Conservation (phyloP, 2,329 filamentous ascomycete species). For the Fusarium annulatum region DNA sequence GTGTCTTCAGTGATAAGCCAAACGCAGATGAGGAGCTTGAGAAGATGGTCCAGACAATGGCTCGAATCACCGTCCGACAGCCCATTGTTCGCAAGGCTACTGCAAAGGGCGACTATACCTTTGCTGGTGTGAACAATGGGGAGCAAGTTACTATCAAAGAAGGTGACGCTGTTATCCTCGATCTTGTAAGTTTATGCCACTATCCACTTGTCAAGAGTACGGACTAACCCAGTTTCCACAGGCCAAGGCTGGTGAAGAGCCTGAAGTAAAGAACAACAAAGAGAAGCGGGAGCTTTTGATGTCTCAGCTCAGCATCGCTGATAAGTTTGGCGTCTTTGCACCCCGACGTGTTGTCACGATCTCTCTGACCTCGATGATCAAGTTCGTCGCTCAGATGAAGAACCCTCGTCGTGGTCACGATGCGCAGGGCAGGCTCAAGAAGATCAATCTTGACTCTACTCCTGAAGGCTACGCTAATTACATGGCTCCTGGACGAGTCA, state of each 20-base stretch:
- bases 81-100: not conserved
- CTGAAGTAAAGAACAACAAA: not conserved
- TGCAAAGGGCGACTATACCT: too few species aligned
- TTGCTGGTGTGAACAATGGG: too few species aligned
- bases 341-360: not conserved
- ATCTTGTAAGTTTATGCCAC: not conserved
- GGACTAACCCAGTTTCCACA: not conserved
- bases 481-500: conserved; percentile 20
- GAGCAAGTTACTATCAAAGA: not conserved
- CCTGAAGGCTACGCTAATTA: conserved; percentile 38
- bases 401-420: conserved; percentile 40
- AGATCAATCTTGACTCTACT: conserved; percentile 19
- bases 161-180: not conserved
- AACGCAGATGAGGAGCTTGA: not conserved
- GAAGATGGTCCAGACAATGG: not conserved
- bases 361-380: conserved; percentile 30
- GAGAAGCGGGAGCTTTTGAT: not conserved
- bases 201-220: not conserved
- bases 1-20: not conserved
- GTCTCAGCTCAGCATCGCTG: conserved; percentile 1
- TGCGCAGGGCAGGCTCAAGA: conserved; percentile 33
- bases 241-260: not conserved
- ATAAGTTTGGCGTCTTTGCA: conserved; percentile 7
- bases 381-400: conserved; percentile 37
- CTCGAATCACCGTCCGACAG: not conserved